Evolutionary conservation across 345 rosid genomes (phyloP).

Genomic region (Hypericum perforatum): DNA sequence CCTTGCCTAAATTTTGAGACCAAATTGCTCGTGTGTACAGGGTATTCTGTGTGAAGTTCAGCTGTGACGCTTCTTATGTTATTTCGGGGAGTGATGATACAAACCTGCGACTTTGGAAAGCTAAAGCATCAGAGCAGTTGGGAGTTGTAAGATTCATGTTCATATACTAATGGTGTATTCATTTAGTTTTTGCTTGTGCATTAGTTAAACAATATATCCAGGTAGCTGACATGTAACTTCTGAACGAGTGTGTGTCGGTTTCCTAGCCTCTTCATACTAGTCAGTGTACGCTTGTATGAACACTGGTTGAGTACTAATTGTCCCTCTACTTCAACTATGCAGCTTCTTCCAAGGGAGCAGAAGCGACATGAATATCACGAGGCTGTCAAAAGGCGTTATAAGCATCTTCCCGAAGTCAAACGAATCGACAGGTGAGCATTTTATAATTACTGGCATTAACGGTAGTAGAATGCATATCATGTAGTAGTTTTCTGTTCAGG

Average conservation of each 20-base stretch:
- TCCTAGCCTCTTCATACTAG: no score
- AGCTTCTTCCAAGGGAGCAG: conserved; percentile 86
- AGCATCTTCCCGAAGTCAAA: conserved; percentile 84
- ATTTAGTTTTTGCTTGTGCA: neutral
- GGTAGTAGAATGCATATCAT: neutral
- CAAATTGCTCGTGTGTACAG: conserved; percentile 22
- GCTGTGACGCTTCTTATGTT: conserved; percentile 84
- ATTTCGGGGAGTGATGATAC: conserved; percentile 97
- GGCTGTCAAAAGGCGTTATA: conserved; percentile 76
- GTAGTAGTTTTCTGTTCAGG: neutral
- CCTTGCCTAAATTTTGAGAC: conserved; percentile 3
- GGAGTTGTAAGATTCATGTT: conserved; percentile 68
- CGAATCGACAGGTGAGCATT: conserved; percentile 60
- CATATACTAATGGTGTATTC: neutral
- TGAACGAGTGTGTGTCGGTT: no score
- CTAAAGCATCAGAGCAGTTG: conserved; percentile 91
- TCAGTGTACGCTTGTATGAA: no score
- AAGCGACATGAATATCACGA: conserved; percentile 75
- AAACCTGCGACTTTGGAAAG: conserved; percentile 93
- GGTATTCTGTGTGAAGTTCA: conserved; percentile 89
- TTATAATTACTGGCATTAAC: neutral
- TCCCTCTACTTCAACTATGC: conserved; percentile 8
- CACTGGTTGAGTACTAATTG: neutral
- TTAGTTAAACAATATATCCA: no score
- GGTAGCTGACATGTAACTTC: neutral